These are phyloP conservation scores for Fusarium papillatum DNA, from an alignment of 2,329 filamentous ascomycete species.

Conservation along the genomic window DNA sequence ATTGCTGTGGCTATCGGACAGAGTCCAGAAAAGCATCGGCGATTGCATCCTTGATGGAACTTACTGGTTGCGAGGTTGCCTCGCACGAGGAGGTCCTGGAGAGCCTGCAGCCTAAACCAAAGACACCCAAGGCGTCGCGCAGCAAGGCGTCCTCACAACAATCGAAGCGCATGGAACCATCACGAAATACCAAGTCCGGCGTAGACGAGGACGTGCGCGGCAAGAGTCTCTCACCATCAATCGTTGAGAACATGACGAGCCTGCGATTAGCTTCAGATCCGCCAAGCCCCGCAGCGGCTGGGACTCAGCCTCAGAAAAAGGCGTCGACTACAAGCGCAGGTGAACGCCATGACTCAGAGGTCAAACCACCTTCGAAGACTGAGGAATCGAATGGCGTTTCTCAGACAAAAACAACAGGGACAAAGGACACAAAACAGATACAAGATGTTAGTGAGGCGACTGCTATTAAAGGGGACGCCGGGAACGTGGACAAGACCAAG, in stretches of 20 bases:
- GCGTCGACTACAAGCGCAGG: conserved; percentile 32
- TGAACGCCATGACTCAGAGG: conserved; percentile 30
- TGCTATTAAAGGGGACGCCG: conserved; percentile 23
- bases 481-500: conserved; percentile 4
- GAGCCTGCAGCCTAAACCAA: conserved; percentile 37
- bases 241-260: conserved; percentile 49
- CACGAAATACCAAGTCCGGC: conserved; percentile 12
- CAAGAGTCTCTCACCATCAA: conserved; percentile 44
- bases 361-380: conserved; percentile 27
- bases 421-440: not conserved
- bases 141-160: conserved; percentile 15
- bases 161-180: conserved; percentile 22
- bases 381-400: conserved; percentile 26
- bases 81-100: conserved; percentile 70
- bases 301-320: conserved; percentile 38
- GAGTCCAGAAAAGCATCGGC: conserved; percentile 78
- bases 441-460: conserved; percentile 5
- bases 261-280: conserved; percentile 47
- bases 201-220: conserved; percentile 21
- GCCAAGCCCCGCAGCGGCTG: conserved; percentile 32
- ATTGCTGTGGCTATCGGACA: conserved; percentile 87
- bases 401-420: not conserved
- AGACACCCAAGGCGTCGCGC: conserved; percentile 12
- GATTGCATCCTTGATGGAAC: conserved; percentile 77
- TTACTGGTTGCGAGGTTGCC: conserved; percentile 79